These are phyloP conservation scores for Astrothelium subdiscretum DNA, from an alignment of 495 filamentous ascomycete species.

Conservation along the genomic window DNA sequence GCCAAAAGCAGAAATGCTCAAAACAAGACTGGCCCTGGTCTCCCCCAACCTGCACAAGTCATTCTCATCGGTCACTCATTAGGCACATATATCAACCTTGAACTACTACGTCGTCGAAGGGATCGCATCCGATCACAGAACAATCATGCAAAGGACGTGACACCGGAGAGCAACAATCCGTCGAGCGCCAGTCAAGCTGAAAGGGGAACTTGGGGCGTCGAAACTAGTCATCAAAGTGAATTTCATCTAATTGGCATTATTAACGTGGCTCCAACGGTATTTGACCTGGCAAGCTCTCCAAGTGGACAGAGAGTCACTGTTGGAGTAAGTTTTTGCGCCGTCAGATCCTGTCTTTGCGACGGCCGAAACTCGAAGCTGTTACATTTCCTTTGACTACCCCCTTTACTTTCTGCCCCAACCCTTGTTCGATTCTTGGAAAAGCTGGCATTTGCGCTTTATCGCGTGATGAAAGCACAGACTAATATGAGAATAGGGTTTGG, in stretches of 20 bases:
- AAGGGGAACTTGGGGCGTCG: too few relatives aligned
- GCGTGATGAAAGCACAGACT: too few relatives aligned
- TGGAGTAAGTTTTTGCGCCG: neutral
- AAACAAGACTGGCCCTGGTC: neutral
- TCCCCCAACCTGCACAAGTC: constrained; percentile 31
- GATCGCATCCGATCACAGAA: neutral
- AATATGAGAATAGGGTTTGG: neutral
- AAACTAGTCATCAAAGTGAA: neutral
- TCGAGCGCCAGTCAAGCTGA: too few relatives aligned
- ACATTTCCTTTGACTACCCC: too few relatives aligned
- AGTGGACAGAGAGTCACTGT: constrained; percentile 19
- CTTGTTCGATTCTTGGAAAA: too few relatives aligned
- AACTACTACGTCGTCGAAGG: constrained; percentile 14
- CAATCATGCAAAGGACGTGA: neutral
- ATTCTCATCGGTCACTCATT: constrained; percentile 49
- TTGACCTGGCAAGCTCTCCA: constrained; percentile 20
- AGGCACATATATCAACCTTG: constrained; percentile 25
- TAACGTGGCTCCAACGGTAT: constrained; percentile 25
- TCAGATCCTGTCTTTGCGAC: too few relatives aligned
- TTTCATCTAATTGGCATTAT: constrained; percentile 20
- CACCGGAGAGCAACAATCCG: too few relatives aligned
- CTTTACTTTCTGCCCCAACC: too few relatives aligned
- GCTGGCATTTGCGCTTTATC: too few relatives aligned
- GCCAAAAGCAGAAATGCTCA: neutral
- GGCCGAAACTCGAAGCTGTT: too few relatives aligned